Base-by-base conservation (phyloP, 371 early-diverging fungal genomes). In the Actinomortierella ambigua region DNA sequence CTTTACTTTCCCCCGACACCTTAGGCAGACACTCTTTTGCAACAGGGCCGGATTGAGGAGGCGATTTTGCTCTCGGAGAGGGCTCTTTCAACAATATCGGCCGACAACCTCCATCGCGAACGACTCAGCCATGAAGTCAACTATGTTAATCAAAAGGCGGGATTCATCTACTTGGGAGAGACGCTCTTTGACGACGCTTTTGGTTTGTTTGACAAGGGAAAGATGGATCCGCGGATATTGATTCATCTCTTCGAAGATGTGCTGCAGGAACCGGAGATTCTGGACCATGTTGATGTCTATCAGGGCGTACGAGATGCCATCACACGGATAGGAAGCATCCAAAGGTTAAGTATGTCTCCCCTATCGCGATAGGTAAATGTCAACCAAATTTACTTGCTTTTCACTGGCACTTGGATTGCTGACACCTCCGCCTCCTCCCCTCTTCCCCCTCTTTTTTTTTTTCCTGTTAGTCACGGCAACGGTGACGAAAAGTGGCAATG, bases 131-230 rank as follows among this genome's bases (percentile, higher is more conserved):
- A 65, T 2, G 88, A 89, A 55, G 61, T 88, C 18, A 77, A 81
- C 39, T 84, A 82, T 47, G 82, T 88, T 9, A 87, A 88, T 56
- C 87, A 88, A 61, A 87, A 88, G 43, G 88, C 89, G 3, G 93
- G 88, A 6, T 51, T 92, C 4, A 60, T 89, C 15, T 81, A 83
- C 41, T 75, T 93, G 13, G 78, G 81, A 26, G 85, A 86, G 50
- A 87, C 90, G 0, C 55, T 87, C 0, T 91, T 92, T 69, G 89
- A 91, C 23, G 86, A 89, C 57, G 91, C 92, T 0, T 79, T 90
- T 57, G 50, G 60, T 0, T 68, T 85, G 11, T 69, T 94, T 22
- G 73, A 84, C 20, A 85, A 86, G 68, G 92, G 92, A 2, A 75
- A 82, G 17, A 57, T 89, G 15, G 88, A 90, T 68, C 93, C 93